Conservation (phyloP, 495 filamentous ascomycete genomes). For the Penicillium taxi region DNA sequence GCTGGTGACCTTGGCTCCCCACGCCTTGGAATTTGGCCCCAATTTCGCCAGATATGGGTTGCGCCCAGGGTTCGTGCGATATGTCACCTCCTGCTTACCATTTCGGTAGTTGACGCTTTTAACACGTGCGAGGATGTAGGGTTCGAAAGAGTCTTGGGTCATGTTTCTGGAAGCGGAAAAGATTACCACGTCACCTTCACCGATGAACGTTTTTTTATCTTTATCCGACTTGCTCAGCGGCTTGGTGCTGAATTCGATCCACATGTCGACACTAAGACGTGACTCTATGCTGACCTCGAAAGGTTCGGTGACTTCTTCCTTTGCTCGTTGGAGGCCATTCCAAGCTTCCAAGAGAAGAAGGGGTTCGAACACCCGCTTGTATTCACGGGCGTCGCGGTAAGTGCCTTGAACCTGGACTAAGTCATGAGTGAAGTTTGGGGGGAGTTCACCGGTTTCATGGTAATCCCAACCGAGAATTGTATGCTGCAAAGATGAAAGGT, state of each 20-base stretch:
- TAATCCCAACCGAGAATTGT: constrained; percentile 88
- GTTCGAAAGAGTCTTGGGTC: constrained; percentile 48
- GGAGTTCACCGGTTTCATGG: constrained; percentile 77
- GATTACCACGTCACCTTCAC: constrained; percentile 83
- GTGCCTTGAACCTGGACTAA: constrained; percentile 68
- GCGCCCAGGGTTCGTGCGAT: constrained; percentile 57
- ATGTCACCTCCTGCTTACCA: constrained; percentile 71
- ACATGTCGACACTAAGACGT: constrained; percentile 82
- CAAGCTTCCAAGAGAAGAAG: constrained; percentile 89
- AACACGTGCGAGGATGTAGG: constrained; percentile 82
- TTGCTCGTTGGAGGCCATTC: constrained; percentile 83
- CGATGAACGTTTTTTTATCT: constrained; percentile 57
- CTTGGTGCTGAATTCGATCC: constrained; percentile 80
- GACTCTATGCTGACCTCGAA: constrained; percentile 80
- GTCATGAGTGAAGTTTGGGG: constrained; percentile 58
- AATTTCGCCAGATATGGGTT: constrained; percentile 46
- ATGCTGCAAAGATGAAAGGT: constrained; percentile 77
- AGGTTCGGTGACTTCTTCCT: constrained; percentile 71
- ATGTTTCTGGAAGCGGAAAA: constrained; percentile 67
- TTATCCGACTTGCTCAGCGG: constrained; percentile 62
- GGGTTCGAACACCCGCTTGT: constrained; percentile 84
- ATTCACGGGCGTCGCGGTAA: constrained; percentile 66
- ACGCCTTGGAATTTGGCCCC: constrained; percentile 53
- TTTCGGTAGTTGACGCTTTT: constrained; percentile 71
- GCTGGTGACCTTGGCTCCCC: constrained; percentile 72